phyloP scores from a whole-genome alignment of 2,329 filamentous ascomycete genomes.

The Talaromyces sp. region DNA sequence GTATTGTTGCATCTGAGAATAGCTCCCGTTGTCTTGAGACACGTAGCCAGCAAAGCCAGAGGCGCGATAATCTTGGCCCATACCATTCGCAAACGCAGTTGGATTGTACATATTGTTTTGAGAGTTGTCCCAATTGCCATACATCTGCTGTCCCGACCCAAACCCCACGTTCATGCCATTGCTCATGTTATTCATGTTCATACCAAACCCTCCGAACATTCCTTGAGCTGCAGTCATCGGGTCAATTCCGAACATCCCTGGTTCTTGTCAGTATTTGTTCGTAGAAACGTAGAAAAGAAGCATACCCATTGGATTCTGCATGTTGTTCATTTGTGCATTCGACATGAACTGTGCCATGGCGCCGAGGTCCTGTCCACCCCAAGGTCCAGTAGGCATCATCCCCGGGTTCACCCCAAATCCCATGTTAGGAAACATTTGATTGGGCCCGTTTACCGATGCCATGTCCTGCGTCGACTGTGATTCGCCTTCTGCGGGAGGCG shows the following conservation, averaged over 20 bases:
- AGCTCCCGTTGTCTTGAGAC: slow-evolving; percentile 75
- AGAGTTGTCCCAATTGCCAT: slow-evolving; percentile 75
- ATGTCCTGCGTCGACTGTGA: slow-evolving; percentile 13
- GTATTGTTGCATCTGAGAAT: slow-evolving; percentile 54
- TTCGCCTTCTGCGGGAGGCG: background rate
- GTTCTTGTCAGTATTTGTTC: slow-evolving; percentile 17
- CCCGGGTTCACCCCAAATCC: slow-evolving; percentile 42
- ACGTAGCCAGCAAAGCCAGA: slow-evolving; percentile 64
- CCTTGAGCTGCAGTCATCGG: slow-evolving; percentile 44
- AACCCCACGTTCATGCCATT: slow-evolving; percentile 69
- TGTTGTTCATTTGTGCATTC: slow-evolving; percentile 45
- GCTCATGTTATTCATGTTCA: slow-evolving; percentile 82
- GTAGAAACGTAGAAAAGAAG: slow-evolving; percentile 15
- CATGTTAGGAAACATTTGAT: slow-evolving; percentile 20
- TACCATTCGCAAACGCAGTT: slow-evolving; percentile 69
- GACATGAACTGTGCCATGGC: slow-evolving; percentile 64
- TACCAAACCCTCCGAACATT: slow-evolving; percentile 49
- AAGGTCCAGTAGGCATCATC: slow-evolving; percentile 56
- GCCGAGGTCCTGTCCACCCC: slow-evolving; percentile 60
- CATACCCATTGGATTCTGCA: slow-evolving; percentile 88
- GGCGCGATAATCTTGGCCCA: slow-evolving; percentile 77
- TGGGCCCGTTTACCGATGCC: slow-evolving; percentile 8
- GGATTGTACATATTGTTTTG: slow-evolving; percentile 68
- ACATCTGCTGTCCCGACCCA: slow-evolving; percentile 54
- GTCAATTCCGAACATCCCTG: slow-evolving; percentile 81